These are phyloP conservation scores for Epichloe gansuensis DNA, from an alignment of 2,329 filamentous ascomycete species.

Conservation along the genomic window DNA sequence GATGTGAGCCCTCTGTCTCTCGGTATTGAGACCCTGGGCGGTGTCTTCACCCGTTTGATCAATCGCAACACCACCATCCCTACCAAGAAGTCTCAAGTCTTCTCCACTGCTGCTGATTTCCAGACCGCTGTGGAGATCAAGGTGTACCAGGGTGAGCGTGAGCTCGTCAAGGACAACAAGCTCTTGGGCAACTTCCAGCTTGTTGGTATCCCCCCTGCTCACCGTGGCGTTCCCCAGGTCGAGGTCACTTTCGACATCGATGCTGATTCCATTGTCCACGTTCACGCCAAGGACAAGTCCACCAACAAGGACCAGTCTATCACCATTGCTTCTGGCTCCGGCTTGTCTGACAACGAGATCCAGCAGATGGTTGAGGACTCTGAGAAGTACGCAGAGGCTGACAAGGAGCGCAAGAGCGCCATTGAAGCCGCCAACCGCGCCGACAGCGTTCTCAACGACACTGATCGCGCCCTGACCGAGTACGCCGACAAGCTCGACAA, in stretches of 20 bases:
- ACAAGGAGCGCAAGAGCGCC: conserved; percentile 91
- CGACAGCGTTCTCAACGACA: conserved; percentile 92
- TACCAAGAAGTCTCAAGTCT: conserved; percentile 97
- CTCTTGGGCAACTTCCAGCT: conserved; percentile 98
- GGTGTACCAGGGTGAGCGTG: conserved; percentile 99
- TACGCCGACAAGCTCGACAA: conserved; percentile 95
- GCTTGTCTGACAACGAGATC: conserved; percentile 89
- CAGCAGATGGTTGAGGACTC: conserved; percentile 96
- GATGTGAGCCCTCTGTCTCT: conserved; percentile 94
- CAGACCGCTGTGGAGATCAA: conserved; percentile 99
- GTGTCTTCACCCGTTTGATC: conserved; percentile 96
- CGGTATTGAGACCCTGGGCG: conserved; percentile 95
- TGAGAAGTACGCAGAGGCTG: conserved; percentile 86
- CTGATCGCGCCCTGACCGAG: conserved; percentile 96
- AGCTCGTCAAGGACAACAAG: conserved; percentile 98
- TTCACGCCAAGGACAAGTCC: conserved; percentile 97
- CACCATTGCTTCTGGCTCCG: conserved; percentile 94
- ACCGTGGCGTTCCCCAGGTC: conserved; percentile 90
- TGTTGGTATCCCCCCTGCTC: conserved; percentile 92
- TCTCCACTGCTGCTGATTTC: conserved; percentile 96
- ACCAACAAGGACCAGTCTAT: conserved; percentile 99
- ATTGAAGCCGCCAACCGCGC: conserved; percentile 97
- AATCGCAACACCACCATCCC: conserved; percentile 99
- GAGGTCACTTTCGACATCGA: conserved; percentile 99
- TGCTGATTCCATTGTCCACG: conserved; percentile 93